phyloP scores from a whole-genome alignment of 495 filamentous ascomycete species.

The Penicillium ucsense region DNA sequence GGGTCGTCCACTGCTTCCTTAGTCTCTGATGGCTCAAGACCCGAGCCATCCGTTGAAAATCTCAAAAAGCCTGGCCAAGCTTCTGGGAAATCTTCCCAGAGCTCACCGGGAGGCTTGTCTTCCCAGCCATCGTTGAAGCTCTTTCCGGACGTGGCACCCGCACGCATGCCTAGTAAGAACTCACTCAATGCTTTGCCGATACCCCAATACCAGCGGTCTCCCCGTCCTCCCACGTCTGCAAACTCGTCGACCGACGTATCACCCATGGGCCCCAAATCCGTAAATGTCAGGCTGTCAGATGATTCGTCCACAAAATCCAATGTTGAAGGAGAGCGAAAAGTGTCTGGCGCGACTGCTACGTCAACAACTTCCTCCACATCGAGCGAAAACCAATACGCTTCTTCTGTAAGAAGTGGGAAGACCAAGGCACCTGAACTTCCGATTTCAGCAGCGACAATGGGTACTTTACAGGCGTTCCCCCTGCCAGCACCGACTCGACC shows the following conservation, averaged over 20 bases:
- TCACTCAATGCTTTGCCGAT: conserved; percentile 18
- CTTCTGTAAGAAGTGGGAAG: conserved; percentile 3
- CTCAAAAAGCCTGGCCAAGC: not conserved
- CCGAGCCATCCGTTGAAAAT: not conserved
- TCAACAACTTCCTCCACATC: not conserved
- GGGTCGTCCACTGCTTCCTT: not conserved
- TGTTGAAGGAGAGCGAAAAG: not conserved
- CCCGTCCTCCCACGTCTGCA: conserved; percentile 1
- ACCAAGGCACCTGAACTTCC: conserved; percentile 4
- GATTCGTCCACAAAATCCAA: not conserved
- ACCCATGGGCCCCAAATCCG: not conserved
- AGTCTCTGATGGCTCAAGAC: conserved; percentile 1
- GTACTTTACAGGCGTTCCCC: conserved; percentile 29
- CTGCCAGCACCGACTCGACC: conserved; percentile 30
- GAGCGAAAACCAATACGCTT: not conserved
- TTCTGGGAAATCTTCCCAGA: conserved; percentile 6
- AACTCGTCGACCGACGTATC: not conserved
- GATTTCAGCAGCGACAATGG: conserved; percentile 19
- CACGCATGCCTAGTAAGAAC: conserved; percentile 24
- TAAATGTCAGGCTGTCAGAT: not conserved
- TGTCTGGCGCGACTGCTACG: conserved; percentile 3
- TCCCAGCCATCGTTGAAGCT: conserved; percentile 25
- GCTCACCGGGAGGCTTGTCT: conserved; percentile 1
- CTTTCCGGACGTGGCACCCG: conserved; percentile 28
- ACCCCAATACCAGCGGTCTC: conserved; percentile 11